phyloP scores from a whole-genome alignment of 164 flowering plant species.

The Stephania japonica region DNA sequence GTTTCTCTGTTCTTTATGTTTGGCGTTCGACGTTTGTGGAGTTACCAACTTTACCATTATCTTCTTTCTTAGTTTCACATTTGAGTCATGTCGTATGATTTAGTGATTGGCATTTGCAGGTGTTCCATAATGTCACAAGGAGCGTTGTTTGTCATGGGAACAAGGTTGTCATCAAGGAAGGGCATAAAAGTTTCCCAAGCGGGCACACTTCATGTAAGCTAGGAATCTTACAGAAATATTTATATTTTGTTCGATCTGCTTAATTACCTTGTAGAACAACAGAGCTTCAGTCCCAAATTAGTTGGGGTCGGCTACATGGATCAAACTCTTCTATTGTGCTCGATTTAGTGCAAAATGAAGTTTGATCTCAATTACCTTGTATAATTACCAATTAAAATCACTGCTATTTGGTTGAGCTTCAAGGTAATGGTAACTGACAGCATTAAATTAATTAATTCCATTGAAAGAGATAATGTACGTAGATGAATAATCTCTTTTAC shows the following conservation, averaged over 20 bases:
- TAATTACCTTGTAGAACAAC: too few relatives aligned
- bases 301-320: too few relatives aligned
- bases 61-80: not conserved
- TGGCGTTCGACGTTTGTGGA: not conserved
- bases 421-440: too few relatives aligned
- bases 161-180: constrained; percentile 64
- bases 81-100: not conserved
- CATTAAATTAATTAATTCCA: too few relatives aligned
- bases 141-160: constrained; percentile 62
- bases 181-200: constrained; percentile 92
- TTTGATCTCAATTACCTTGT: too few relatives aligned
- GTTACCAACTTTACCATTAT: not conserved
- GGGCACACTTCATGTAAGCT: constrained; percentile 89
- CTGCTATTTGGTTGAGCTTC: not conserved
- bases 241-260: not conserved
- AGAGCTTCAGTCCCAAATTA: too few relatives aligned
- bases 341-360: too few relatives aligned
- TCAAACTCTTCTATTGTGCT: too few relatives aligned
- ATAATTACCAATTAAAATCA: too few relatives aligned
- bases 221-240: not conserved
- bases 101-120: constrained; percentile 24
- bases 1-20: not conserved
- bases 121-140: constrained; percentile 38
- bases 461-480: too few relatives aligned
- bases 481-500: not conserved